Base-by-base conservation (phyloP, 345 rosid genomes). In the Eucalyptus rudis region DNA sequence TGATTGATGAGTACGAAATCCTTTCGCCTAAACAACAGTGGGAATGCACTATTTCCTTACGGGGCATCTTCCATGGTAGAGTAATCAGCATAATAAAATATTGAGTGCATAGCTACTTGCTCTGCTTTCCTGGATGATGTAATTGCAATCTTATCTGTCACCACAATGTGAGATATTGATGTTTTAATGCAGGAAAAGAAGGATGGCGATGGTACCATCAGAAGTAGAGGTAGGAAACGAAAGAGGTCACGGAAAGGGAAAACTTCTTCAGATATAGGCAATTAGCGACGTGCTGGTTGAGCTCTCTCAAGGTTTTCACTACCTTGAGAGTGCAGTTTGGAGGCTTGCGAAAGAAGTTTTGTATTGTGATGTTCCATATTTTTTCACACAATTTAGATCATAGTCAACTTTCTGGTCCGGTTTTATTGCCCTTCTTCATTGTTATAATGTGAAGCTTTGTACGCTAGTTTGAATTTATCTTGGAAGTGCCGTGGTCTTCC, bases 151-250 rank as follows among this genome's bases (percentile, higher is more conserved):
- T 15, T 43, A 49, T n/a, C 5, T 45, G 52, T 86, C 24, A 40
- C 29, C 89, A 83, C 86, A 44, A 62, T 45, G 49, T 76, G 47
- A 58, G 13, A 13, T 59, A 51, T 87, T 76, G 86, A 68, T 33
- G 79, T 54, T 89, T 52, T 49, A 71, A 49, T 88, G 90, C 94
- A 95, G 96, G 95, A 89, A 88, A 89, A 36, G 51, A 91, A 89
- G 58, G 93, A 47, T 83, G 90, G 52, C 2, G 91, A 89, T 17
- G n/a, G 68, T 86, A 15, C 88, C 11, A 62, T 84, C 40, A 90
- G 92, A 88, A 92, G 89, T 62, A 90, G 93, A 89, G 88, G 90
- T 90, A 92, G 93, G 91, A 94, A 90, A 88, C 86, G 95, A 87
- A 95, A 94, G 90, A 93, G 96, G 87, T 80, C 92, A 14, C 90